These are phyloP conservation scores for Pelagomonas calceolata DNA, from an alignment of 108 stramenopile species.

Conservation along the genomic window DNA sequence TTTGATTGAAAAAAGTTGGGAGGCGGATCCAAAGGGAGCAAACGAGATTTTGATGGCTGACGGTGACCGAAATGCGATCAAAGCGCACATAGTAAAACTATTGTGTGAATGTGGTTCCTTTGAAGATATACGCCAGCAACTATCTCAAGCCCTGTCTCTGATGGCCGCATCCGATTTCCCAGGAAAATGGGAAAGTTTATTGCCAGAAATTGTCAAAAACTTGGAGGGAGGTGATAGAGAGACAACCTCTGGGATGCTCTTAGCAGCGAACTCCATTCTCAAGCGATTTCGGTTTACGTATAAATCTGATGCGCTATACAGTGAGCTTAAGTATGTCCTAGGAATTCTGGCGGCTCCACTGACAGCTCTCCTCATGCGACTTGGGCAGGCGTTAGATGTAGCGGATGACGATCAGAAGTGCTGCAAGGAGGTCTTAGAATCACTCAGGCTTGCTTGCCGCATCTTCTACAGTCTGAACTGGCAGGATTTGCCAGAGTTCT, in stretches of 20 bases:
- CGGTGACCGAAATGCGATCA: conserved; percentile 71
- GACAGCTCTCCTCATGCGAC: conserved; percentile 52
- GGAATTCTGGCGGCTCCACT: conserved; percentile 66
- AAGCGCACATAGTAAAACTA: conserved; percentile 80
- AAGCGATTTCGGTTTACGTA: conserved; percentile 82
- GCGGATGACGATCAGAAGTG: conserved; percentile 20
- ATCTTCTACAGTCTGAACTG: conserved; percentile 92
- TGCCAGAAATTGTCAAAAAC: conserved; percentile 70
- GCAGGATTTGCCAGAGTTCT: conserved; percentile 94
- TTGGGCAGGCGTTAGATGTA: conserved; percentile 41
- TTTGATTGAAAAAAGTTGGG: conserved; percentile 89
- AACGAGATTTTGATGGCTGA: conserved; percentile 22
- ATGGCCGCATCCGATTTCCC: conserved; percentile 90
- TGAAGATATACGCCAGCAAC: conserved; percentile 73
- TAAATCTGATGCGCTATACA: conserved; percentile 67
- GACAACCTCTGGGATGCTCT: conserved; percentile 82
- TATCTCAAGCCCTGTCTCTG: conserved; percentile 78
- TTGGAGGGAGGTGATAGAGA: conserved; percentile 52
- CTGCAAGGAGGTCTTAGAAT: conserved; percentile 35
- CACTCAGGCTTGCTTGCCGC: conserved; percentile 67
- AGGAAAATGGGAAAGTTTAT: conserved; percentile 75
- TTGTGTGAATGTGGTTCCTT: conserved; percentile 72
- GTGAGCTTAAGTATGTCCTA: conserved; percentile 67
- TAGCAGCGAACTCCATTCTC: conserved; percentile 84
- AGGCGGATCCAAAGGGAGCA: conserved; percentile 52